These are phyloP conservation scores for Trametes pubescens DNA, from an alignment of 1,284 basidiomycete genomes.

Conservation along the genomic window DNA sequence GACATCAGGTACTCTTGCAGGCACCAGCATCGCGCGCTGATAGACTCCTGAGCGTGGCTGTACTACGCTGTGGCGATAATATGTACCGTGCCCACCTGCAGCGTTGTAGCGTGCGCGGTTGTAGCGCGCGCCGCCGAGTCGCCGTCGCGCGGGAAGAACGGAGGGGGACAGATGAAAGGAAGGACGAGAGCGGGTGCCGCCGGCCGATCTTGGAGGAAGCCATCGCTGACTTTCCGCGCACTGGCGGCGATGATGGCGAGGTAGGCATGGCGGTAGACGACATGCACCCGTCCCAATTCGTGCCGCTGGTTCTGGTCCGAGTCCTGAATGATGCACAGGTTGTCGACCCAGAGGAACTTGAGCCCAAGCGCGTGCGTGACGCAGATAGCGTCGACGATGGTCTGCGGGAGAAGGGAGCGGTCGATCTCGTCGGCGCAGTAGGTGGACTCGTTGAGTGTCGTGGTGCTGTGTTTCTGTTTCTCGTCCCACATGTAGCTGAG, in stretches of 20 bases:
- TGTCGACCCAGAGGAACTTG: too few relatives aligned
- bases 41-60: too few relatives aligned
- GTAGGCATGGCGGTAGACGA: constrained; percentile 9
- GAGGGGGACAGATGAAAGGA: background rate
- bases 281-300: too few relatives aligned
- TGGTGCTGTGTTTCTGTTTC: constrained; percentile 14
- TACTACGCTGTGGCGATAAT: too few relatives aligned
- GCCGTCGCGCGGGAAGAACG: too few relatives aligned
- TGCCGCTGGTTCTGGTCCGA: too few relatives aligned
- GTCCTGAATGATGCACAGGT: too few relatives aligned
- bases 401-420: constrained; percentile 8
- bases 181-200: background rate
- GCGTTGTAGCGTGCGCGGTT: too few relatives aligned
- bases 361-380: constrained; percentile 12
- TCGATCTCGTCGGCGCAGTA: constrained; percentile 17
- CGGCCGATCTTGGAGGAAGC: background rate
- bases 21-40: too few relatives aligned
- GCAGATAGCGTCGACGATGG: constrained; percentile 22
- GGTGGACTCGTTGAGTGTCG: constrained; percentile 15
- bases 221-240: background rate
- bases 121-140: too few relatives aligned
- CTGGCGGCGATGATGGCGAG: constrained; percentile 11
- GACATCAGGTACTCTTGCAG: too few relatives aligned
- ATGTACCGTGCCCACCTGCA: too few relatives aligned
- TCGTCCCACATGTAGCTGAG: constrained; percentile 24